These are phyloP conservation scores for Rhizophora apiculata DNA, from an alignment of 345 rosid genomes.

Conservation along the genomic window DNA sequence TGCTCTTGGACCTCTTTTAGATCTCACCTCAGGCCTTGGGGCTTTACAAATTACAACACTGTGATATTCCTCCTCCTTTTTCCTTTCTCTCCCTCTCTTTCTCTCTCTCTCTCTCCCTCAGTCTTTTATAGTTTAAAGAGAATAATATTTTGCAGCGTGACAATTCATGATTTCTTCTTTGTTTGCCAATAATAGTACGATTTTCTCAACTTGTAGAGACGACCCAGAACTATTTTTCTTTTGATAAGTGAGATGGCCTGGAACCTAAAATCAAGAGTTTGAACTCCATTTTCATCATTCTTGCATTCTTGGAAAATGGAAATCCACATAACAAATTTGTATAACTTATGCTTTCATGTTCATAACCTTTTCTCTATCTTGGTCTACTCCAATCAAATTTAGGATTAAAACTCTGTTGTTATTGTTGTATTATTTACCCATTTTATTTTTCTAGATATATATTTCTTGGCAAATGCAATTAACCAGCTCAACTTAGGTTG, in stretches of 20 bases:
- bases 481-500: no score
- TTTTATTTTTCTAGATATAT: background rate
- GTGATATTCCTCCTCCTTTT: background rate
- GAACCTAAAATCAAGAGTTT: background rate
- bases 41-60: background rate
- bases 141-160: no score
- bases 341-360: background rate
- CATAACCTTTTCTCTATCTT: background rate
- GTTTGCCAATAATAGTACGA: no score
- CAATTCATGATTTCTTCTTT: no score
- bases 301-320: background rate
- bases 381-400: no score
- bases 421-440: no score
- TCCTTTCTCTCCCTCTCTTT: no score
- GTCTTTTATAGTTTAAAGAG: no score
- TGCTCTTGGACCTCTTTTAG: background rate
- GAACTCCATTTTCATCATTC: constrained; percentile 1
- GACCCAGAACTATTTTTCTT: no score
- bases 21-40: background rate
- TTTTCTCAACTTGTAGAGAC: no score
- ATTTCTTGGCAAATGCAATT: background rate
- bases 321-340: background rate
- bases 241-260: background rate
- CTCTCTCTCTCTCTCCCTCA: no score
- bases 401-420: no score